Percentiles rank a stretch among this genome's conserved stretches.
Evolutionary conservation across 805 yeast genomes (phyloP).

Genomic region (Saccharomycopsis oosterbeekiorum): DNA sequence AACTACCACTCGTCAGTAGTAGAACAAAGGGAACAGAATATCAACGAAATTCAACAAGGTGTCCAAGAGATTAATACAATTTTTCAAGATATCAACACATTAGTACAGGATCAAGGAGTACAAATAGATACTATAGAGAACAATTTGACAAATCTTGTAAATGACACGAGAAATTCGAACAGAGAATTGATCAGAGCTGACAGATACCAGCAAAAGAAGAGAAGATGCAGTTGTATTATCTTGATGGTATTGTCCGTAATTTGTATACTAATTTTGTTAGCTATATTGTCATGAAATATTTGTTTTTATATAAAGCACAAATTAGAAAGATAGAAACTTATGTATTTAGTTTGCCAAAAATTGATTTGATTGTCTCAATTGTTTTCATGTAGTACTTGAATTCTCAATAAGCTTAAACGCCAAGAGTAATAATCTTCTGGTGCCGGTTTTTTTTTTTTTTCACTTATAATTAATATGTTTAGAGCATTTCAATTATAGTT

Average conservation of each 20-base stretch:
- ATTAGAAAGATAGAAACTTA: no score
- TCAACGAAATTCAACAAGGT: conserved; percentile 62
- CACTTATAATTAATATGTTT: no score
- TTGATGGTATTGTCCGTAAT: conserved; percentile 50
- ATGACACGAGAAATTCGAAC: conserved; percentile 59
- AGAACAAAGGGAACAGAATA: conserved; percentile 65
- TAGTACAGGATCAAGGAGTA: conserved; percentile 78
- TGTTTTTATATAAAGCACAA: background rate
- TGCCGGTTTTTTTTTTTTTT: no score
- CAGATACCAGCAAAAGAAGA: conserved; percentile 55
- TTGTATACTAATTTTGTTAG: conserved; percentile 47
- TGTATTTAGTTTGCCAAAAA: no score
- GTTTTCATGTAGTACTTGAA: no score
- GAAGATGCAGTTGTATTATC: conserved; percentile 66
- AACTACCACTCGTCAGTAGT: conserved; percentile 57
- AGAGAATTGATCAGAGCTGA: conserved; percentile 67
- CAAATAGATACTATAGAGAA: conserved; percentile 79
- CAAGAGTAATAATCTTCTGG: no score
- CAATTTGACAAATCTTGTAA: conserved; percentile 54
- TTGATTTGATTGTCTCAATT: no score
- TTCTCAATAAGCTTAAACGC: no score
- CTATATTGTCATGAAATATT: conserved; percentile 24
- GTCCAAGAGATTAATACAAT: conserved; percentile 79
- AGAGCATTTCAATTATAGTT: no score
- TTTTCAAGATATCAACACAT: conserved; percentile 66